Base-by-base conservation (phyloP, 192 early-diverging fungal species). In the Funneliformis mosseae region DNA sequence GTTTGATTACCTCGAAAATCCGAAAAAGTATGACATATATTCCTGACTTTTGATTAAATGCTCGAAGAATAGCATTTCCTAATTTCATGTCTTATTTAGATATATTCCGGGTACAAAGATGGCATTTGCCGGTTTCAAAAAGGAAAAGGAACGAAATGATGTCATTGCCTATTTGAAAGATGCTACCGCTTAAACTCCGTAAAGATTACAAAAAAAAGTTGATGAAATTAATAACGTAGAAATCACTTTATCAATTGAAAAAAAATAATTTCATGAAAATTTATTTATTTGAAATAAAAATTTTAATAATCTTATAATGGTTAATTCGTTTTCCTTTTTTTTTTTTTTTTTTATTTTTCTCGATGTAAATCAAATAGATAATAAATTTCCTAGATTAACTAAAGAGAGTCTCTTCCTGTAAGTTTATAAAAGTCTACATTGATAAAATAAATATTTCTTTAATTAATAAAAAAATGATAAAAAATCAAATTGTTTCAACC, bases 1-100 rank as follows among this genome's bases (percentile, higher is more conserved):
- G 83, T 99, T 97, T 86, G 90, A 93, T 39, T 98, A 99, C 91
- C 92, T 95, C 63, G 96, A 97, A 93, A 98, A 99, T 92, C 97
- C 97, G 81, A 99, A 98, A 92, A 99, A 97, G 94, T 91, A 88
- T 67, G 85, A 69, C 8, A 16, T 41, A 18, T 74, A 12, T 38
- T 74, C 59, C 9, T 33, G 0, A 14, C 27, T 72, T 1, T 33
- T 46, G 28, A 67, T 67, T 5, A 23, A 4, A 42, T 10, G 41
- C 41, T 8, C 33, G 18, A 12, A 61, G 12, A 27, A 63, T 27
- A 55, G 4, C 28, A 9, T 14, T 43, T 27, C 12, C 48, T n/a
- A 18, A 60, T 12, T 8, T 14, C 16, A 14, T 75, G 10, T 6
- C 18, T 59, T 45, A 10, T 16, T 14, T 45, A 77, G 77, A 78